Evolutionary conservation across 768 basidiomycete species (phyloP).

Genomic region (Piloderma croceum): DNA sequence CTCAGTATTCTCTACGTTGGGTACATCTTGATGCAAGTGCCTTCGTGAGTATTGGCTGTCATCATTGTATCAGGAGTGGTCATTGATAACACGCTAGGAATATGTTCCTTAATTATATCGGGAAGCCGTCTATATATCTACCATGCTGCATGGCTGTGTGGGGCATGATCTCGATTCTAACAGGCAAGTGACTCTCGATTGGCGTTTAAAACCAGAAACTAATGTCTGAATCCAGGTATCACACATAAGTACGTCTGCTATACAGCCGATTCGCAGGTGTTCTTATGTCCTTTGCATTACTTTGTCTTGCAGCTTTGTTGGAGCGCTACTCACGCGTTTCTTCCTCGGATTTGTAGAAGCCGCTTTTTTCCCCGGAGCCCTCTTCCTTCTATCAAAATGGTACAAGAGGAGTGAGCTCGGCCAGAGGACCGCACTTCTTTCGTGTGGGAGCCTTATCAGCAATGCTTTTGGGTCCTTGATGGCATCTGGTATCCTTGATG

Average conservation of each 20-base stretch:
- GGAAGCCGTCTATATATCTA: constrained; percentile 63
- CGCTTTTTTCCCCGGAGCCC: constrained; percentile 65
- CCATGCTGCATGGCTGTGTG: constrained; percentile 65
- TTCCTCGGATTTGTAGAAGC: constrained; percentile 73
- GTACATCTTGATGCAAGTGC: constrained; percentile 77
- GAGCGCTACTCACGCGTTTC: constrained; percentile 64
- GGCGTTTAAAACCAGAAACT: too few relatives aligned
- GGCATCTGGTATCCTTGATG: constrained; percentile 67
- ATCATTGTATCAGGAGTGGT: background rate
- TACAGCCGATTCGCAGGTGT: constrained; percentile 4
- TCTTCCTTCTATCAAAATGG: constrained; percentile 56
- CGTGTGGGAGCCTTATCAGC: constrained; percentile 68
- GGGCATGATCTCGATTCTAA: constrained; percentile 56
- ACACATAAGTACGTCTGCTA: constrained; percentile 29
- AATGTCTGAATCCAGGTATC: constrained; percentile 29
- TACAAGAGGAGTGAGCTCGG: constrained; percentile 71
- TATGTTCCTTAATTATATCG: constrained; percentile 63
- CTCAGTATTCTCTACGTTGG: constrained; percentile 66
- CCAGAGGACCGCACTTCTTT: constrained; percentile 58
- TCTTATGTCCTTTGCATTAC: background rate
- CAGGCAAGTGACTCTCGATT: constrained; percentile 35
- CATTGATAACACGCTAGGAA: constrained; percentile 38
- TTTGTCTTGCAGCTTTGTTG: constrained; percentile 56
- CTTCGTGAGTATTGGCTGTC: constrained; percentile 44
- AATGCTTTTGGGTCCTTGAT: constrained; percentile 81